Conservation (phyloP, 441 rosid species). For the Euphorbia corollata region DNA sequence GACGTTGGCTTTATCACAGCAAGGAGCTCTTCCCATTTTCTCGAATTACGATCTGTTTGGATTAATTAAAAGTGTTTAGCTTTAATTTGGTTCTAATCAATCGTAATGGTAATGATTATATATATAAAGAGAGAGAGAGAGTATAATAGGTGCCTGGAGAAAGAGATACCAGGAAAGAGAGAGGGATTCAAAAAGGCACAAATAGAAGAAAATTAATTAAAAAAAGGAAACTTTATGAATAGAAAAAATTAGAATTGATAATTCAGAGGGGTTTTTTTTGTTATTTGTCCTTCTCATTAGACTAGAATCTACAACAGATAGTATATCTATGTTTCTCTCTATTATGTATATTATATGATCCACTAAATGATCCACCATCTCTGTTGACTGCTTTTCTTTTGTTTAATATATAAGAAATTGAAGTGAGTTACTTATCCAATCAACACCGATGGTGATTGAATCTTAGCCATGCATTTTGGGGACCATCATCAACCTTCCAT, state of each 20-base stretch:
- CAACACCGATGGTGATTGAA: background rate
- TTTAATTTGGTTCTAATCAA: slow-evolving; percentile 8
- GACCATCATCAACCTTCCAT: slow-evolving; percentile 5
- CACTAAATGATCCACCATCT: slow-evolving; percentile 20
- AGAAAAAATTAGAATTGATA: slow-evolving; percentile 30
- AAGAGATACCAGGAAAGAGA: slow-evolving; percentile 42
- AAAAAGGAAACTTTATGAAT: slow-evolving; percentile 30
- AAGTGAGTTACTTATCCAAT: slow-evolving; percentile 1
- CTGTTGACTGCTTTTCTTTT: slow-evolving; percentile 20
- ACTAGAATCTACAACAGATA: slow-evolving; percentile 37
- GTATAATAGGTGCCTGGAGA: slow-evolving; percentile 46
- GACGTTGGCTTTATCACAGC: slow-evolving; percentile 68
- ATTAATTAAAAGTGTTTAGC: background rate
- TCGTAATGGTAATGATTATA: slow-evolving; percentile 20
- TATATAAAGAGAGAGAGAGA: slow-evolving; percentile 16
- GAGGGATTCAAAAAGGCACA: slow-evolving; percentile 22
- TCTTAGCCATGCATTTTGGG: slow-evolving; percentile 14
- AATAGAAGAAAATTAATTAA: slow-evolving; percentile 17
- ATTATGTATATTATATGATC: slow-evolving; percentile 1
- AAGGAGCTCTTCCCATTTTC: slow-evolving; percentile 68
- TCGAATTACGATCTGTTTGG: background rate
- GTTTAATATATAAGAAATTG: background rate
- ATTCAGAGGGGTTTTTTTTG: slow-evolving; percentile 16
- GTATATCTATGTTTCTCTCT: slow-evolving; percentile 1
- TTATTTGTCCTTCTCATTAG: slow-evolving; percentile 43